Percentiles rank a stretch among this genome's conserved stretches.
phyloP scores from a whole-genome alignment of 1,139 yeast species.

The Pneumocystis wakefieldiae region DNA sequence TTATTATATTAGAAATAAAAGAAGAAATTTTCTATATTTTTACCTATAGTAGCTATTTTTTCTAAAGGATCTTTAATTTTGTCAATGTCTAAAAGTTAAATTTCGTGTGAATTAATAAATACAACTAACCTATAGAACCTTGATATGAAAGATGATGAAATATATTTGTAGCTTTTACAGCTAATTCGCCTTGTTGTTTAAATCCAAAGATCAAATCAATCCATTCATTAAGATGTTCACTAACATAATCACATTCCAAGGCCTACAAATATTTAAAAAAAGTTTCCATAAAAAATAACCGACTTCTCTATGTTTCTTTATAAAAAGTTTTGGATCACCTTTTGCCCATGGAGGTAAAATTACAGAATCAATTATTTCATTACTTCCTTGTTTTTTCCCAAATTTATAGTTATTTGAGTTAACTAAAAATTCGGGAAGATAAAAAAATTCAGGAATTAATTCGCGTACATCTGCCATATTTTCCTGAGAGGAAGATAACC shows the following conservation, averaged over 20 bases:
- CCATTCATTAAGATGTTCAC: slow-evolving; percentile 63
- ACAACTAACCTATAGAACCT: slow-evolving; percentile 40
- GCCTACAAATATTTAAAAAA: slow-evolving; percentile 20
- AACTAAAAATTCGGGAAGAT: slow-evolving; percentile 55
- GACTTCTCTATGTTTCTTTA: slow-evolving; percentile 56
- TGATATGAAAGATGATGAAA: slow-evolving; percentile 70
- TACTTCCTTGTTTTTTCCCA: slow-evolving; percentile 53
- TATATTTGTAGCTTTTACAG: slow-evolving; percentile 51
- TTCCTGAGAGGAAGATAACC: slow-evolving; percentile 64
- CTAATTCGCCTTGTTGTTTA: slow-evolving; percentile 59
- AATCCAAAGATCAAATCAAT: slow-evolving; percentile 68
- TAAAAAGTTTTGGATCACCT: slow-evolving; percentile 54
- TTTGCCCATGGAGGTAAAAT: slow-evolving; percentile 70
- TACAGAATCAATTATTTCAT: slow-evolving; percentile 39
- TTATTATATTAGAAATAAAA: background rate
- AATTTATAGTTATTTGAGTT: slow-evolving; percentile 53
- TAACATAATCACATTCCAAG: slow-evolving; percentile 63
- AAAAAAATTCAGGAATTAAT: slow-evolving; percentile 69
- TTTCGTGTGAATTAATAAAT: background rate
- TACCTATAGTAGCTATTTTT: slow-evolving; percentile 50
- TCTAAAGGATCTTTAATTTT: slow-evolving; percentile 56
- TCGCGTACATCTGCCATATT: slow-evolving; percentile 79
- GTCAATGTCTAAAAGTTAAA: slow-evolving; percentile 36
- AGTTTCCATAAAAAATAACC: background rate
- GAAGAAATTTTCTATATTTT: background rate